Evolutionary conservation across 2,329 filamentous ascomycete species (phyloP), one percentile per base, ranked within the genome.

Genomic region (Fusarium brachygibbosum): DNA sequence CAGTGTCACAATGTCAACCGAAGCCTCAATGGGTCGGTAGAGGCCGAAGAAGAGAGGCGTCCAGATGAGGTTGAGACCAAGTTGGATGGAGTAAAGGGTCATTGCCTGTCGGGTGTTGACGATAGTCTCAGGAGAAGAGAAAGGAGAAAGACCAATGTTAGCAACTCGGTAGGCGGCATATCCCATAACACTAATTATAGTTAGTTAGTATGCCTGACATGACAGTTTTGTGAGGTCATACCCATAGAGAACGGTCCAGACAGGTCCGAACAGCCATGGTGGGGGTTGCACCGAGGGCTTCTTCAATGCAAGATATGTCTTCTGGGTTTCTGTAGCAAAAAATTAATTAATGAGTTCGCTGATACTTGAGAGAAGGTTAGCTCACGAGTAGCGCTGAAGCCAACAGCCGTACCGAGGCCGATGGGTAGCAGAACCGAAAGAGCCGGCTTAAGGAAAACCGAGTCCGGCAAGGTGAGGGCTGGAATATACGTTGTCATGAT

Each of bases 21-120:
- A 88, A 5, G 94, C 94, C 75, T 89, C 87, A 53, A 91, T 84
- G 2, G 94, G 93, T 17, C 88, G 87, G 69, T 90, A 90, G 51
- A 91, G 76, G n/a, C 87, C 86, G 77, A 97, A 98, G 86, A 98
- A 98, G 13, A 98, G 86, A 14, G 95, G 95, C 87, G 94, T 98
- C 93, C 93, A 98, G 55, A 91, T 79, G 31, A 97, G 83, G 78
- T 98, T 98, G 52, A 98, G 84, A 13, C 86, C 92, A 9, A 98
- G 89, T 81, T 98, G 94, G 63, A 94, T 84, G 3, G 92, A 92
- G 83, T 97, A 98, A 31, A 98, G 85, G 0, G 91, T 93, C 60
- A 93, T 90, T 70, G 90, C 91, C 70, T 89, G 85, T 77, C 87
- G 87, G 53, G 91, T 88, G 55, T 88, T 81, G 35, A 82, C 79